phyloP scores from a whole-genome alignment of 2,329 filamentous ascomycete genomes.

The Mariannaea elegans region DNA sequence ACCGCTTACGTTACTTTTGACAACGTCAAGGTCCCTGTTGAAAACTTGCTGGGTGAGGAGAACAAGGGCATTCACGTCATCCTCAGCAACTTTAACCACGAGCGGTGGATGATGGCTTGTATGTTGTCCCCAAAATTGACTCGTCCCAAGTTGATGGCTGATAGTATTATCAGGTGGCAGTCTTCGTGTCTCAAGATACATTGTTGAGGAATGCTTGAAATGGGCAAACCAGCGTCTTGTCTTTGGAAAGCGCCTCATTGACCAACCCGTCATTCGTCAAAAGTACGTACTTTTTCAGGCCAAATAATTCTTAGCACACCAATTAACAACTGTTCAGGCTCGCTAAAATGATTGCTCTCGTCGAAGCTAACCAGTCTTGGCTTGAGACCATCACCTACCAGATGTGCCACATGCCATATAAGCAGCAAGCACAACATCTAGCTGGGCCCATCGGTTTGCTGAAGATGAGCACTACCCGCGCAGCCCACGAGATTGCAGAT shows the following conservation, averaged over 20 bases:
- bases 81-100: slow-evolving; percentile 89
- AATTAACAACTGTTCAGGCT: slow-evolving; percentile 56
- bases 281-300: slow-evolving; percentile 62
- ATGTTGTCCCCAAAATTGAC: slow-evolving; percentile 39
- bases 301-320: background rate
- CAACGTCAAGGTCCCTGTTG: slow-evolving; percentile 84
- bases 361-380: slow-evolving; percentile 87
- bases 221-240: slow-evolving; percentile 89
- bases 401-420: slow-evolving; percentile 86
- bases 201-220: slow-evolving; percentile 86
- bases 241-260: slow-evolving; percentile 82
- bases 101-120: slow-evolving; percentile 80
- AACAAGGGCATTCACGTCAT: slow-evolving; percentile 88
- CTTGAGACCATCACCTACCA: slow-evolving; percentile 86
- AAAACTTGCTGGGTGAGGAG: slow-evolving; percentile 81
- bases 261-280: slow-evolving; percentile 83
- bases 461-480: slow-evolving; percentile 80
- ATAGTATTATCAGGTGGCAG: slow-evolving; percentile 56
- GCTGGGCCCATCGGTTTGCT: slow-evolving; percentile 84
- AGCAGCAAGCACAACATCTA: slow-evolving; percentile 76
- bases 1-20: slow-evolving; percentile 85
- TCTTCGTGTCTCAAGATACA: slow-evolving; percentile 70
- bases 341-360: slow-evolving; percentile 85
- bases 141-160: background rate
- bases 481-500: slow-evolving; percentile 84